A percentile compares a stretch with the other conserved stretches of the same genome.
phyloP scores from a whole-genome alignment of 1,284 basidiomycete genomes.

The Cryptococcus maquisensis region DNA sequence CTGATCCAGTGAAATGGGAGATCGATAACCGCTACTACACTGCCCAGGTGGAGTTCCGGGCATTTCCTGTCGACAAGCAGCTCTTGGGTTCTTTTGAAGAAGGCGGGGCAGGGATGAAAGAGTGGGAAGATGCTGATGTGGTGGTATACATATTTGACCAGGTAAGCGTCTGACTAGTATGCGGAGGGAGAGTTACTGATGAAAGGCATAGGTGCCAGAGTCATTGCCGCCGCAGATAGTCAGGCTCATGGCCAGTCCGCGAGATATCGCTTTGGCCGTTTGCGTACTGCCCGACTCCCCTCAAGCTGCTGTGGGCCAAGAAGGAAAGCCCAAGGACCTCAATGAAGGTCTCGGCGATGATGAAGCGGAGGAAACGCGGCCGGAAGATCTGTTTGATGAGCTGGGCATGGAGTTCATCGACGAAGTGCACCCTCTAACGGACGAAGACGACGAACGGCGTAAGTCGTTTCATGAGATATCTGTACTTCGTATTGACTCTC shows the following conservation, averaged over 20 bases:
- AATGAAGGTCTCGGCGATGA: background rate
- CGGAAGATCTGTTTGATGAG: conserved; percentile 32
- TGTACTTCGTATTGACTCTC: background rate
- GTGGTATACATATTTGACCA: conserved; percentile 33
- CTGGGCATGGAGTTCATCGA: conserved; percentile 42
- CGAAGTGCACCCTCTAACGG: conserved; percentile 22
- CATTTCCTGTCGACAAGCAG: background rate
- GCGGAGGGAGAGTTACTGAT: background rate
- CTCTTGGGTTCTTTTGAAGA: background rate
- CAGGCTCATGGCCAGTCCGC: conserved; percentile 24
- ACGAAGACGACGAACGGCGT: conserved; percentile 45
- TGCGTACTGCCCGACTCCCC: conserved; percentile 5
- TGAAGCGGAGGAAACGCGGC: background rate
- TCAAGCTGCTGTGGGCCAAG: background rate
- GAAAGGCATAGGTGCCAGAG: conserved; percentile 15
- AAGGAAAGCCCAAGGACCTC: background rate
- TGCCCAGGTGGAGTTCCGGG: conserved; percentile 64
- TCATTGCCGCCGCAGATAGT: conserved; percentile 27
- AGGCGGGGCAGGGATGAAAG: background rate
- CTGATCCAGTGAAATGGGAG: conserved; percentile 59
- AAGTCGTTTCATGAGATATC: conserved; percentile 13
- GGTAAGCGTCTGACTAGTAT: conserved; percentile 6
- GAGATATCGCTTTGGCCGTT: conserved; percentile 39
- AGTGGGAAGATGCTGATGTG: conserved; percentile 11
- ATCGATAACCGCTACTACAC: conserved; percentile 81